phyloP scores from a whole-genome alignment of 108 stramenopile species.

The Nitzschia sp. region DNA sequence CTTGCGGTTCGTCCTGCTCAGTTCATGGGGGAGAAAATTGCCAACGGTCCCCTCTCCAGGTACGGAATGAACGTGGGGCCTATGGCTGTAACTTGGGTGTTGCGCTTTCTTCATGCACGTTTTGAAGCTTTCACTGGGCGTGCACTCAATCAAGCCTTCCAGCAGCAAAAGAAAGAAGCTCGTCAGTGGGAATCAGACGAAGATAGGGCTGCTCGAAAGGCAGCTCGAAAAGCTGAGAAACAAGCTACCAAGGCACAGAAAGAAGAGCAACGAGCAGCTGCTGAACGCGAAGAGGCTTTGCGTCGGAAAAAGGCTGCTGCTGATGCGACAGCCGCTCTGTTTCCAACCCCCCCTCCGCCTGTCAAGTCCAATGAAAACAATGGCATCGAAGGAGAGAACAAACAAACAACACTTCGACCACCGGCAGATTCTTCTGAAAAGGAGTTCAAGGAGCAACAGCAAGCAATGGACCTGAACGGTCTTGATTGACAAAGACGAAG shows the following conservation, averaged over 20 bases:
- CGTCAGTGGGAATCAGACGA: slow-evolving; percentile 33
- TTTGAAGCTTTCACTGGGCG: slow-evolving; percentile 68
- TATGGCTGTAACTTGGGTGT: slow-evolving; percentile 76
- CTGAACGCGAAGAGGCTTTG: slow-evolving; percentile 19
- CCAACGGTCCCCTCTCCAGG: slow-evolving; percentile 40
- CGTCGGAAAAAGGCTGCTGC: slow-evolving; percentile 33
- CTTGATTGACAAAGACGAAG: slow-evolving; percentile 26
- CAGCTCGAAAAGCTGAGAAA: slow-evolving; percentile 34
- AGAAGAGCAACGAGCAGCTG: slow-evolving; percentile 23
- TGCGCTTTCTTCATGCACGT: slow-evolving; percentile 61
- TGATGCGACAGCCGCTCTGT: slow-evolving; percentile 29
- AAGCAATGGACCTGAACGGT: slow-evolving; percentile 29
- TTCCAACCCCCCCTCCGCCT: background rate
- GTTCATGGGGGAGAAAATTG: slow-evolving; percentile 61
- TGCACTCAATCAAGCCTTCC: slow-evolving; percentile 56
- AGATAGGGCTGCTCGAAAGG: slow-evolving; percentile 41
- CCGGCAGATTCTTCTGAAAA: slow-evolving; percentile 4
- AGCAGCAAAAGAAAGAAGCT: slow-evolving; percentile 36
- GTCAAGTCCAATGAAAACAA: background rate
- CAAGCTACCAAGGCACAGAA: slow-evolving; percentile 27
- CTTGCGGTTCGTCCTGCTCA: slow-evolving; percentile 71
- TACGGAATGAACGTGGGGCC: slow-evolving; percentile 87
- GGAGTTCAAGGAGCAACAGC: slow-evolving; percentile 23
- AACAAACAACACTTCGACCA: background rate
- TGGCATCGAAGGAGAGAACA: background rate